Base-by-base conservation (phyloP, 768 basidiomycete species). In the Russula vinacea region DNA sequence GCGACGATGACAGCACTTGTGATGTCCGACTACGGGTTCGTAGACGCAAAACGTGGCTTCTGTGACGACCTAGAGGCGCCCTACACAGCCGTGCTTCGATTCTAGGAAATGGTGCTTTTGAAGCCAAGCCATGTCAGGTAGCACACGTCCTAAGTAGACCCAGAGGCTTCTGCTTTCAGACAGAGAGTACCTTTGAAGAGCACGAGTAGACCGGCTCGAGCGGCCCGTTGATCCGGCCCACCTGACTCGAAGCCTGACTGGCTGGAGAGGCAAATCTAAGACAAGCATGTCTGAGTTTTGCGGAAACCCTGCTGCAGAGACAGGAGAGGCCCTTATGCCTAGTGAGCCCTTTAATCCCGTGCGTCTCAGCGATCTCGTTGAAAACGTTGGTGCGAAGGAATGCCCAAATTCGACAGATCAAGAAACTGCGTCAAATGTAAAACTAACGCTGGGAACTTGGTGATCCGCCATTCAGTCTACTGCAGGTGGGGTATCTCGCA, bases 391-490 rank as follows among this genome's bases (percentile, higher is more conserved):
- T 45, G 56, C 37, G 37, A 52, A 92, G 90, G 82, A 37, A 84
- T 85, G 29, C 75, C 77, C 58, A 90, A 83, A 70, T 89, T 84
- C 69, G 88, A 88, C 71, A 85, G 83, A 73, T 80, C 84, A 2
- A 86, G 78, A 64, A 71, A 74, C 14, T 93, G 90, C 68, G 79
- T 90, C n/a, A 88, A 86, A 70, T 93, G 91, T 74, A 92, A 90
- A 72, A 76, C 74, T 35, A 81, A 80, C 29, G 67, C 60, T 8
- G 91, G 89, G 26, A 88, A 85, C 58, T 76, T 92, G 33, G 85
- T 91, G 54, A 84, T 92, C 60, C 81, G 89, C 47, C 89, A 92
- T 72, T 84, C 88, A 16, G 87, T 90, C 22, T 93, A 92, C 71
- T 93, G 91, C 89, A 90, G 85, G 90, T 90, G 70, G 69, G 80